Evolutionary conservation across 2,329 filamentous ascomycete species (phyloP).

Genomic region (Rutstroemia sp.): DNA sequence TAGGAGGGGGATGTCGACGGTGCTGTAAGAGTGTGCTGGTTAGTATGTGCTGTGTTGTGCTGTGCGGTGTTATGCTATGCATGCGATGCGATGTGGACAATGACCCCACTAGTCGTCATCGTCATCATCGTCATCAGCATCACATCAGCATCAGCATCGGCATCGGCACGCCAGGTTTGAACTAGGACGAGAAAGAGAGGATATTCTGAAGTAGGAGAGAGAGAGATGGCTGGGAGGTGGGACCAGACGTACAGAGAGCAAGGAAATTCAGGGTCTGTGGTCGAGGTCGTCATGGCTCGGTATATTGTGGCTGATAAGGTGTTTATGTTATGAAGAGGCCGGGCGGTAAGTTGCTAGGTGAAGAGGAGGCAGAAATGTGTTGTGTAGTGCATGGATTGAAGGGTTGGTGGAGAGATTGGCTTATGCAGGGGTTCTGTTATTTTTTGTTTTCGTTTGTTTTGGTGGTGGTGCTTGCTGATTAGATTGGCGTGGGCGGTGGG

Average conservation of each 20-base stretch:
- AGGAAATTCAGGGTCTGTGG: conserved; percentile 46
- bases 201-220: not conserved
- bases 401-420: not conserved
- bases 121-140: too few relatives aligned
- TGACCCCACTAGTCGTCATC: too few relatives aligned
- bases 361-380: not conserved
- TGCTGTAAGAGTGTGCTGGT: conserved; percentile 13
- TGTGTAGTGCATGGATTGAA: conserved; percentile 1
- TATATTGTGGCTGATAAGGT: not conserved
- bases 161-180: too few relatives aligned
- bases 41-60: conserved; percentile 7
- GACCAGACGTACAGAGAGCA: conserved; percentile 50
- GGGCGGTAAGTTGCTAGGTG: not conserved
- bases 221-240: not conserved
- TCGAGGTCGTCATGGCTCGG: not conserved
- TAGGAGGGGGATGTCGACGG: conserved; percentile 57
- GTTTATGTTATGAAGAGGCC: not conserved
- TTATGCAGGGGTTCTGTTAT: not conserved
- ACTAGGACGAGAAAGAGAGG: too few relatives aligned
- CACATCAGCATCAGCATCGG: too few relatives aligned
- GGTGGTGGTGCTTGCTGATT: not conserved
- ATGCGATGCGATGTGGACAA: not conserved
- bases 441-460: not conserved
- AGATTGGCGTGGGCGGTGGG: not conserved
- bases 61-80: conserved; percentile 13